Conservation (phyloP, 139 green algal species). For the Tetradesmus lagerheimii region DNA sequence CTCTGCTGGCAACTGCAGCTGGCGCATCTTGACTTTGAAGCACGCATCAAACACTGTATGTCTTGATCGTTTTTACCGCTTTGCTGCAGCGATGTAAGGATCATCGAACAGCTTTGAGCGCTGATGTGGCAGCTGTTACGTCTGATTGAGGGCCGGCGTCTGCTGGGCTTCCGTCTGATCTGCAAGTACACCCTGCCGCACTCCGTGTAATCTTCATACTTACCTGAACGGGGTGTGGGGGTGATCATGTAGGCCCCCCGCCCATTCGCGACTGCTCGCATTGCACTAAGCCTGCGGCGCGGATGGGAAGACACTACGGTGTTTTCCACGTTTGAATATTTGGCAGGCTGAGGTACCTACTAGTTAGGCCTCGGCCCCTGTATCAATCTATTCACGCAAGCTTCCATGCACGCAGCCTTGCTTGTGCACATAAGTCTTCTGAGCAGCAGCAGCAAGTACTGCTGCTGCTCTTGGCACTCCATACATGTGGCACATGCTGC, state of each 20-base stretch:
- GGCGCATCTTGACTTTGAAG: too few species aligned
- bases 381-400: neutral
- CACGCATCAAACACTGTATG: too few species aligned
- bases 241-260: neutral
- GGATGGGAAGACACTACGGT: neutral
- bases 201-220: neutral
- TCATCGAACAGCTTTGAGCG: neutral
- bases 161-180: neutral
- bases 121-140: neutral
- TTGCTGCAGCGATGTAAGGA: neutral
- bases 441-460: neutral
- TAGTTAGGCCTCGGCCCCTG: neutral
- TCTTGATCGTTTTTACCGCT: neutral
- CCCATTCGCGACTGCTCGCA: conserved; percentile 1
- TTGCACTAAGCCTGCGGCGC: neutral
- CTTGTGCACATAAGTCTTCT: too few species aligned
- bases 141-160: neutral
- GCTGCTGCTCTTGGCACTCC: too few species aligned
- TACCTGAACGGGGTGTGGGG: conserved; percentile 1
- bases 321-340: conserved; percentile 10
- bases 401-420: too few species aligned
- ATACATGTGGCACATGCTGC: neutral
- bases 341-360: neutral
- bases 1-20: too few species aligned
- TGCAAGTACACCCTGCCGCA: neutral